Evolutionary conservation across 208 protist species (phyloP).

Genomic region (Histomonas meleagridis): DNA sequence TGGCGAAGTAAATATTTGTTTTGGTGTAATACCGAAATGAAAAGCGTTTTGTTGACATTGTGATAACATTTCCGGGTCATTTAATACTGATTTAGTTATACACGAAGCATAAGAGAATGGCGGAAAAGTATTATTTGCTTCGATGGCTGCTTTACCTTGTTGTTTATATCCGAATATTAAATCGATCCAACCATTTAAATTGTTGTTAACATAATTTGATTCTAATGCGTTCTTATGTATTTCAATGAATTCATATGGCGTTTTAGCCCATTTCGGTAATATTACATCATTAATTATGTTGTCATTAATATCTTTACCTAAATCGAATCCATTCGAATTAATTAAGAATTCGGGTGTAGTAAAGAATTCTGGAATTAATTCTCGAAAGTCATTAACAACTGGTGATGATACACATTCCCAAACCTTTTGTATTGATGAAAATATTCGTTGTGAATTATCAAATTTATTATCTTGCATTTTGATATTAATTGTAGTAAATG

Average conservation of each 20-base stretch:
- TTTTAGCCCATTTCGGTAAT: background rate
- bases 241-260: background rate
- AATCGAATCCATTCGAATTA: background rate
- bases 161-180: constrained; percentile 15
- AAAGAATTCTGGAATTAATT: constrained; percentile 10
- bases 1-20: background rate
- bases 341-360: background rate
- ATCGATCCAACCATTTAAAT: constrained; percentile 5
- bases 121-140: too few species aligned
- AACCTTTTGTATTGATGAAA: background rate
- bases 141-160: too few species aligned
- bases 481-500: background rate
- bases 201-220: background rate
- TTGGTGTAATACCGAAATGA: background rate
- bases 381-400: background rate
- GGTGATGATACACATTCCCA: background rate
- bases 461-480: background rate
- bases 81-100: too few species aligned
- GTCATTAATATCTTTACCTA: background rate
- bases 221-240: background rate
- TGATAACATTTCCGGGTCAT: too few species aligned
- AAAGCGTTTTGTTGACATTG: too few species aligned
- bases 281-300: background rate
- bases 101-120: too few species aligned
- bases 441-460: background rate